Base-by-base conservation (phyloP, 2,329 filamentous ascomycete genomes). In the Aspergillus piperis region DNA sequence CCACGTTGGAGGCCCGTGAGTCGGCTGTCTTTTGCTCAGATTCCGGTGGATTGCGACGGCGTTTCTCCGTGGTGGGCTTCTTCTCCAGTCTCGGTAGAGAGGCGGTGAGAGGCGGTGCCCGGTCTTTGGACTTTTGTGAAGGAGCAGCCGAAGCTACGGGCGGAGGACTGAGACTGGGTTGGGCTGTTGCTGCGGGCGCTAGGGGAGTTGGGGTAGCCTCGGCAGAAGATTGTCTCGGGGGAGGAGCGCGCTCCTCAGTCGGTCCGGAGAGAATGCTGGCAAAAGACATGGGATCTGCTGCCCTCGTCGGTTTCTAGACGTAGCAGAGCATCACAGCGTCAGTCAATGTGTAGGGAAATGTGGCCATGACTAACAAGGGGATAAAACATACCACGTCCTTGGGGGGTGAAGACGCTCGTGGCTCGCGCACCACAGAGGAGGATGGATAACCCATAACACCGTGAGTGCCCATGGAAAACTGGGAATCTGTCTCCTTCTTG, bases 211-310 rank as follows among this genome's bases (percentile, higher is more conserved):
- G 59, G 13, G 64, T 53, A 32, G 68, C 38, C 8, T 64, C 70
- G 19, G 78, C 70, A 32, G 82, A 80, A 47, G 79, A 80, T 11
- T 78, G 73, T 66, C 80, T 83, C 7, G 84, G 82, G 5, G 82
- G 80, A 41, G 74, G 68, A 19, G 66, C 48, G 64, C 71, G 76
- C 15, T 86, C 82, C 56, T 90, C 87, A 58, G 92, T 88, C 58
- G 90, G 84, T 66, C 86, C 92, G 3, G 92, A 94, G 47, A 98
- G 88, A 61, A 98, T 96, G 73, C 93, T 97, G 66, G 92, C 95
- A 72, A 98, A 95, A 5, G 93, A 95, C 93, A 97, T 97, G 56
- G 93, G 90, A 73, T 96, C 90, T 60, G 89, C 88, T 42, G 88
- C 83, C 74, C 92, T 88, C 67, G 86, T 87, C 1, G 90, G 86